A percentile compares a stretch with the other conserved stretches of the same genome.
Conservation (phyloP, 2,329 filamentous ascomycete genomes). For the Ascocoryne sarcoides region DNA sequence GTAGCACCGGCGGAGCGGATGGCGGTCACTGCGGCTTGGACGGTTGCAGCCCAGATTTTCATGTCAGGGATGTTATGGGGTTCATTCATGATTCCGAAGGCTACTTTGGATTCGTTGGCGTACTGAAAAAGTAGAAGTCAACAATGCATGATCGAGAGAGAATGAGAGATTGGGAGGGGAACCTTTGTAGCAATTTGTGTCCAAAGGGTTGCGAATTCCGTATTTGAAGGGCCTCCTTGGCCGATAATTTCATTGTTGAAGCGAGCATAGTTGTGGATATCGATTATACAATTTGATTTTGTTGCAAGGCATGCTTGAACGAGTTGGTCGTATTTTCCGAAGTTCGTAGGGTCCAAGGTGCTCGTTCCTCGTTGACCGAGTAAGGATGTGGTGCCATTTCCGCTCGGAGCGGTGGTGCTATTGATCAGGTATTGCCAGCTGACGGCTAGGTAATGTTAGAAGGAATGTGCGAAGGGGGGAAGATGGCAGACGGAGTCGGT, state of each 20-base stretch:
- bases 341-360: conserved; percentile 38
- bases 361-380: conserved; percentile 31
- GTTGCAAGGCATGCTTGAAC: conserved; percentile 48
- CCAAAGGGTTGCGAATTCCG: conserved; percentile 50
- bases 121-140: conserved; percentile 36
- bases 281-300: conserved; percentile 50
- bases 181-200: conserved; percentile 40
- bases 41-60: conserved; percentile 47
- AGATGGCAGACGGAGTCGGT: conserved; percentile 37
- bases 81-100: conserved; percentile 66
- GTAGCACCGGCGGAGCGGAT: conserved; percentile 55
- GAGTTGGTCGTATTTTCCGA: conserved; percentile 45
- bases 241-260: conserved; percentile 56
- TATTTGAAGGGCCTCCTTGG: conserved; percentile 54
- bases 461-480: background rate
- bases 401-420: conserved; percentile 28
- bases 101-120: conserved; percentile 41
- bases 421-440: conserved; percentile 52
- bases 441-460: conserved; percentile 28
- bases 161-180: background rate
- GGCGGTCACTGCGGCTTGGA: conserved; percentile 55
- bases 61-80: conserved; percentile 44
- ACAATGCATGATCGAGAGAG: background rate
- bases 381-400: conserved; percentile 1
- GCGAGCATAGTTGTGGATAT: conserved; percentile 49